Percentiles rank a stretch among this genome's conserved stretches.
phyloP scores from a whole-genome alignment of 345 rosid genomes.

The Crucihimalaya himalaica region DNA sequence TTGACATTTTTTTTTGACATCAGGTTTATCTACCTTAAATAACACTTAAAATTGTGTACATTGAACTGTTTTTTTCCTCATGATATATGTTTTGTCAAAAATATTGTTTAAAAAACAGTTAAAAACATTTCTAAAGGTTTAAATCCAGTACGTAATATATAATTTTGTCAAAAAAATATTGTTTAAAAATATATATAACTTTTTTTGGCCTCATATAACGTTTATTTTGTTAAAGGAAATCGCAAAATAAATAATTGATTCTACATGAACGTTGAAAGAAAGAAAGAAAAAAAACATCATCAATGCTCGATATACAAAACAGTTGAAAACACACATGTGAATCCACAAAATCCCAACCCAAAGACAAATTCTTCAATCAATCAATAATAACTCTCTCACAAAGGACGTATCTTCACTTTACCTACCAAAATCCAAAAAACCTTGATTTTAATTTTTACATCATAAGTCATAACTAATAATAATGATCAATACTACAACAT shows the following conservation, averaged over 20 bases:
- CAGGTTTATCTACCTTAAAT: too few species aligned
- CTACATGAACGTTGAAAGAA: background rate
- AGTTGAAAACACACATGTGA: conserved; percentile 32
- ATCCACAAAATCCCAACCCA: conserved; percentile 24
- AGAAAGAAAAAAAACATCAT: background rate
- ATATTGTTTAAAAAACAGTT: too few species aligned
- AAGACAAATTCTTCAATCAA: conserved; percentile 29
- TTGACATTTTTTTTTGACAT: too few species aligned
- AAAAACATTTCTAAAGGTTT: too few species aligned
- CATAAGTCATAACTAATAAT: background rate
- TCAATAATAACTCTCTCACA: conserved; percentile 24
- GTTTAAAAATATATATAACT: too few species aligned
- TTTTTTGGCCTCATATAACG: too few species aligned
- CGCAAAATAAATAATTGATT: background rate
- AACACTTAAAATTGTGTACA: too few species aligned
- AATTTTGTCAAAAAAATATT: too few species aligned
- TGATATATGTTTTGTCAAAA: too few species aligned
- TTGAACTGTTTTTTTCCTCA: too few species aligned
- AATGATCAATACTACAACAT: background rate
- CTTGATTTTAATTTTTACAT: background rate
- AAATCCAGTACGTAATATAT: background rate
- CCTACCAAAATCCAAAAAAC: background rate
- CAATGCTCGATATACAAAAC: background rate
- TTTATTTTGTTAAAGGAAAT: background rate
- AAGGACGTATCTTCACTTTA: conserved; percentile 39